Base-by-base conservation (phyloP, 139 green algal genomes). In the Tetratostichococcus sp. region DNA sequence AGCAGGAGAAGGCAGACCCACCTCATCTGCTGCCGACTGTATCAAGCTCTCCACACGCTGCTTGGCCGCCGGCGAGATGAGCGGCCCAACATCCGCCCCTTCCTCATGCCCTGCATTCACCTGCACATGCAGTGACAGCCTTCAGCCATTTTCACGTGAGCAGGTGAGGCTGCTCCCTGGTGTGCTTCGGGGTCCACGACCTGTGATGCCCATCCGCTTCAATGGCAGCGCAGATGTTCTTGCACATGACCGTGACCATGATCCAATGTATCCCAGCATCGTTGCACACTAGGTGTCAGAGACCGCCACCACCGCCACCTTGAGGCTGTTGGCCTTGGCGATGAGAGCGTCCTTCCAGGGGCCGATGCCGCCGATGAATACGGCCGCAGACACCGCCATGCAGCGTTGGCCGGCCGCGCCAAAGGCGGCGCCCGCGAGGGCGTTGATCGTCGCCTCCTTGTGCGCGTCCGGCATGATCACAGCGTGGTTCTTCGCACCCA, bases 401-500 rank as follows among this genome's bases (percentile, higher is more conserved):
- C 95, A 99, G 30, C 95, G 84, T 89, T 99, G 95, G 17, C 95
- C 95, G 23, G 95, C 95, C 1, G 95, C 94, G 19, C 95, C 95
- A 85, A 98, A 97, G 1, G 89, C 88, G 21, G 95, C 95, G 0
- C 94, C 94, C 16, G 86, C 79, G 31, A 98, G 77, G 2, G 94
- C 93, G 35, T 89, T 87, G 14, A 89, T 77, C 31, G 91, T 92
- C 3, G 80, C 68, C 34, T 97, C 91, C 1, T 86, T 30, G 71
- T 97, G 83, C 0, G 95, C 95, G 80, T 99, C 95, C 1, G 95
- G 95, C 88, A 99, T 77, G 25, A 99, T 80, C 26, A 99, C 89
- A 4, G 91, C 94, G 69, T 98, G 95, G 84, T 99, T 99, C 86
- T 99, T 99, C 35, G 95, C 95, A 14, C 95, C 94, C 84, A 95